These are phyloP conservation scores for Chalciporus sp. DNA, from an alignment of 1,284 basidiomycete species.

Conservation along the genomic window DNA sequence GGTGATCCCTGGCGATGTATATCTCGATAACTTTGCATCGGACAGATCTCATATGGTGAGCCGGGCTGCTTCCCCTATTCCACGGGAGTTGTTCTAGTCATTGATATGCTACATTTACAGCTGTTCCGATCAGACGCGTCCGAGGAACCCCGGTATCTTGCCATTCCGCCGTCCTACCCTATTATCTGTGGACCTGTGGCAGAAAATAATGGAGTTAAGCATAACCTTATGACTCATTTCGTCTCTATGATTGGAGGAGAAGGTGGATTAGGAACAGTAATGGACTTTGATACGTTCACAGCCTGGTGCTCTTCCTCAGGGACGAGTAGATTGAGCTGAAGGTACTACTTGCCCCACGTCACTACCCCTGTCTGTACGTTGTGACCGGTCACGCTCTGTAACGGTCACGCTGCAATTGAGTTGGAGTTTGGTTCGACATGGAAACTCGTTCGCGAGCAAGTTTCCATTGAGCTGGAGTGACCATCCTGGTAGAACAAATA, in stretches of 20 bases:
- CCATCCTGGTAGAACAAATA: not conserved
- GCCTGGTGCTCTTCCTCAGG: constrained; percentile 24
- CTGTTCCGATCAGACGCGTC: constrained; percentile 3
- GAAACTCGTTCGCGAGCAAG: constrained; percentile 6
- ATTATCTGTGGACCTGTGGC: constrained; percentile 52
- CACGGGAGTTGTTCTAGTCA: constrained; percentile 6
- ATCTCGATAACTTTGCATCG: constrained; percentile 68
- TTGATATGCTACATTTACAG: constrained; percentile 14
- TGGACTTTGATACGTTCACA: constrained; percentile 39
- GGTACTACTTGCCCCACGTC: no score
- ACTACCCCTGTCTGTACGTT: not conserved
- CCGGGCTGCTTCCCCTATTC: constrained; percentile 10
- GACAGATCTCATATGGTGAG: constrained; percentile 77
- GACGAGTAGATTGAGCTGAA: not conserved
- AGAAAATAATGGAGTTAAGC: constrained; percentile 39
- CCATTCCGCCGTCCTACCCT: constrained; percentile 55
- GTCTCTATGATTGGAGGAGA: constrained; percentile 52
- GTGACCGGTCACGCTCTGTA: constrained; percentile 18
- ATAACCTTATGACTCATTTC: constrained; percentile 66
- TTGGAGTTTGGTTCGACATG: constrained; percentile 15
- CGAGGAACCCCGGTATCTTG: constrained; percentile 26
- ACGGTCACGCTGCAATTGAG: constrained; percentile 26
- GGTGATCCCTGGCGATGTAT: constrained; percentile 53
- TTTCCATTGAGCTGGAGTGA: constrained; percentile 2
- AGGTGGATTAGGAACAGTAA: constrained; percentile 42